Base-by-base conservation (phyloP, 2,329 filamentous ascomycete genomes). In the Diaporthe vexans region DNA sequence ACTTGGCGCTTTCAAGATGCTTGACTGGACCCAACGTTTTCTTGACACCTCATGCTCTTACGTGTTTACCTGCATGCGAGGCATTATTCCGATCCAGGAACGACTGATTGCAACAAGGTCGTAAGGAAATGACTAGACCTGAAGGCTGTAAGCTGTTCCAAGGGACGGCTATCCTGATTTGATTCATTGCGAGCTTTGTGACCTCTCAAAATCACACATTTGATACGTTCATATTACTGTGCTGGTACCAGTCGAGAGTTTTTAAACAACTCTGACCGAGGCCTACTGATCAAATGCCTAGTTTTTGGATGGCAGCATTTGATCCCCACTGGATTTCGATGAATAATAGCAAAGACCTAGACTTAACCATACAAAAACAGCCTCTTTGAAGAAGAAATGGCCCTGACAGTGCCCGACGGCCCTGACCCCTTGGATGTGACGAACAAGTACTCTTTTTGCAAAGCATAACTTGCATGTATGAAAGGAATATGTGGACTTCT, bases 31-130 rank as follows among this genome's bases (percentile, higher is more conserved):
- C 15, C 40, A 43, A 19, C 4, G 17, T 43, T 19, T 43, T 43
- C 6, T 26, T 19, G 4, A 15, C 11, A 26, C 1, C 5, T 11
- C 15, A 7, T 9, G 37, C n/a, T 67, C 3, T 2, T 67, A 24
- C 29, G 4, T 17, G 1, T 67, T 52, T 8, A 13, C 43, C 7
- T 46, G 19, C 46, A 48, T n/a, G 37, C n/a, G n/a, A 10, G 19
- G 0, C 11, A 10, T 5, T 33, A 1, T 1, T 5, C n/a, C 11
- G 21, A 13, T 48, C 3, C 17, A 4, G 9, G 11, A 8, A 15
- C 19, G 17, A 6, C 19, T 24, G 15, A 15, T 10, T 51, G 43
- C 4, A 8, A 15, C 0, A 21, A 13, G 61, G 17, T 24, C n/a
- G 21, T 19, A 15, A 67, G 13, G 11, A 17, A 17, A 24, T 8